Evolutionary conservation across 805 yeast genomes (phyloP).

Genomic region (Ogataea salicorniae): DNA sequence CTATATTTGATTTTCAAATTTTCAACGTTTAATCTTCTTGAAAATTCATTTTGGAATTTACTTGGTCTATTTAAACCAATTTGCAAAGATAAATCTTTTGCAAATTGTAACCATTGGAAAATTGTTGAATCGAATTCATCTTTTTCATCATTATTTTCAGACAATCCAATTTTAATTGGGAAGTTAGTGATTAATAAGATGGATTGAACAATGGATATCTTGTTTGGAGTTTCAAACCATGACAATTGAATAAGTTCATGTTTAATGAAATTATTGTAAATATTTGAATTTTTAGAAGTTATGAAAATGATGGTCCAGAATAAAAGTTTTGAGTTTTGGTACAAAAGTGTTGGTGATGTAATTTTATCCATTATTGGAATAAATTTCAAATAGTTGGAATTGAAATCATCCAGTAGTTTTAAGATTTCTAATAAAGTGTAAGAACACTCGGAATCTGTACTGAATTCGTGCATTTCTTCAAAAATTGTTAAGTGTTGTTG

Average conservation of each 20-base stretch:
- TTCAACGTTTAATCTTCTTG: constrained; percentile 9
- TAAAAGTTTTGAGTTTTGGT: constrained; percentile 18
- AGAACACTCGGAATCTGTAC: not conserved
- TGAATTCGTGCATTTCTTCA: not conserved
- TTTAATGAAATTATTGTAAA: constrained; percentile 14
- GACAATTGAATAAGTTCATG: constrained; percentile 11
- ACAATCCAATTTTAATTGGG: constrained; percentile 15
- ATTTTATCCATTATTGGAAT: constrained; percentile 24
- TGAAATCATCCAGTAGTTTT: constrained; percentile 16
- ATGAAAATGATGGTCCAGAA: constrained; percentile 30
- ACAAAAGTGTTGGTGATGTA: constrained; percentile 18
- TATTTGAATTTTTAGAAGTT: constrained; percentile 11
- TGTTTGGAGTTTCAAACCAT: constrained; percentile 14
- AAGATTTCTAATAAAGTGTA: constrained; percentile 1
- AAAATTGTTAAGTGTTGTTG: not conserved
- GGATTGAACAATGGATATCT: constrained; percentile 19
- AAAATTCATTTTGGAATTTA: constrained; percentile 14
- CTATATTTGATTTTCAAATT: constrained; percentile 11
- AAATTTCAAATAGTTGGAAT: constrained; percentile 14
- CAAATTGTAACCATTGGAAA: constrained; percentile 22
- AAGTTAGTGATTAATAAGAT: constrained; percentile 24
- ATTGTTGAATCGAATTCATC: constrained; percentile 16
- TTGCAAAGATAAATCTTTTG: constrained; percentile 19
- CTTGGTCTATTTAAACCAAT: constrained; percentile 16
- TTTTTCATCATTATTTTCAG: constrained; percentile 4